These are phyloP conservation scores for Trypethelium eluteriae DNA, from an alignment of 495 filamentous ascomycete species.

Conservation along the genomic window DNA sequence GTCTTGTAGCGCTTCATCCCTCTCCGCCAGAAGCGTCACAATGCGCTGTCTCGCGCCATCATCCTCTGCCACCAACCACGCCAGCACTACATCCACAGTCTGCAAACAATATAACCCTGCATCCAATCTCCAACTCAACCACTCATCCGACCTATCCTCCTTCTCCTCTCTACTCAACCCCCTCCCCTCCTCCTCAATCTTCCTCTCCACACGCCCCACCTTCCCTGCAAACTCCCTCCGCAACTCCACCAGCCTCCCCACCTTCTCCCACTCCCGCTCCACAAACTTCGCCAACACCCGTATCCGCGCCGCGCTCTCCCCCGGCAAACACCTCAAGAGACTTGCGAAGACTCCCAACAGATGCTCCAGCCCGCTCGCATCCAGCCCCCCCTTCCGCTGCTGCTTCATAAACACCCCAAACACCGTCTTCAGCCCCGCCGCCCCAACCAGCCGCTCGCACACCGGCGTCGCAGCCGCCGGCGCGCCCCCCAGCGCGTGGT, in stretches of 20 bases:
- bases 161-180: conserved; percentile 46
- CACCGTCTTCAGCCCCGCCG: conserved; percentile 72
- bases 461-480: conserved; percentile 45
- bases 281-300: conserved; percentile 83
- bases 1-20: conserved; percentile 55
- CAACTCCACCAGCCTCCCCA: conserved; percentile 65
- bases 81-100: conserved; percentile 77
- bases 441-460: conserved; percentile 70
- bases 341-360: conserved; percentile 83
- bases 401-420: conserved; percentile 91
- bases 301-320: conserved; percentile 70
- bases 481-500: conserved; percentile 67
- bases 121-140: conserved; percentile 76
- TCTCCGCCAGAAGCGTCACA: conserved; percentile 52
- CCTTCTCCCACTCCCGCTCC: conserved; percentile 47
- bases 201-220: conserved; percentile 56
- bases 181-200: conserved; percentile 50
- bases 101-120: conserved; percentile 80
- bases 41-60: conserved; percentile 66
- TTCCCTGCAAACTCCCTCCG: conserved; percentile 63
- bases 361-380: conserved; percentile 67
- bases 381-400: conserved; percentile 43
- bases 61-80: conserved; percentile 92
- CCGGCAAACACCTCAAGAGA: conserved; percentile 70
- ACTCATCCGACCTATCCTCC: conserved; percentile 64